Evolutionary conservation across 139 green algal genomes (phyloP).

Genomic region (Picochlorum costavermella): DNA sequence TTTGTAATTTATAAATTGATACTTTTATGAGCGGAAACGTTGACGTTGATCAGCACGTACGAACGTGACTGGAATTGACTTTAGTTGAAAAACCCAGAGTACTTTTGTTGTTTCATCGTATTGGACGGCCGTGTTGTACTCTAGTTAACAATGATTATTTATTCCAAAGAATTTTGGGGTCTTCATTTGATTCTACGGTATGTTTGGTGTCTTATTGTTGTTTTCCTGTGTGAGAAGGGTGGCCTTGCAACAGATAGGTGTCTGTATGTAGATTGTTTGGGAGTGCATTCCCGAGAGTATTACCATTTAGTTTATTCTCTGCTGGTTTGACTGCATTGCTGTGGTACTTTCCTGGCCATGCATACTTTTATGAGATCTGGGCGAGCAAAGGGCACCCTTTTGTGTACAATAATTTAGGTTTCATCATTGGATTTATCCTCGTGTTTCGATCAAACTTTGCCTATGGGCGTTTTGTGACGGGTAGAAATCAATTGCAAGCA

Average conservation of each 20-base stretch:
- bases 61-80: no score
- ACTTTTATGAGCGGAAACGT: no score
- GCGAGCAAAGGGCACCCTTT: neutral
- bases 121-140: neutral
- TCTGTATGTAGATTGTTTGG: neutral
- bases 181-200: conserved; percentile 3
- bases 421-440: conserved; percentile 2
- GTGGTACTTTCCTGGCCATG: neutral
- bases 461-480: neutral
- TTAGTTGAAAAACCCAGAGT: no score
- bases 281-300: neutral
- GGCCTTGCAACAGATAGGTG: neutral
- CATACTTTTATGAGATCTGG: neutral
- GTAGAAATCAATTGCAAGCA: neutral
- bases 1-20: no score
- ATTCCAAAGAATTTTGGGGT: conserved; percentile 1
- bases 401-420: conserved; percentile 3
- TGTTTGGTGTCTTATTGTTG: neutral
- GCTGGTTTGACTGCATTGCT: conserved; percentile 1
- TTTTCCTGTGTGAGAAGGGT: neutral
- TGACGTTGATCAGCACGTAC: no score
- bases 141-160: conserved; percentile 6
- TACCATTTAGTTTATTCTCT: conserved; percentile 2
- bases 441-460: conserved; percentile 3
- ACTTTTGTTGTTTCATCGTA: no score